Base-by-base conservation (phyloP, 2,329 filamentous ascomycete genomes). In the Trichoderma oligosporum region DNA sequence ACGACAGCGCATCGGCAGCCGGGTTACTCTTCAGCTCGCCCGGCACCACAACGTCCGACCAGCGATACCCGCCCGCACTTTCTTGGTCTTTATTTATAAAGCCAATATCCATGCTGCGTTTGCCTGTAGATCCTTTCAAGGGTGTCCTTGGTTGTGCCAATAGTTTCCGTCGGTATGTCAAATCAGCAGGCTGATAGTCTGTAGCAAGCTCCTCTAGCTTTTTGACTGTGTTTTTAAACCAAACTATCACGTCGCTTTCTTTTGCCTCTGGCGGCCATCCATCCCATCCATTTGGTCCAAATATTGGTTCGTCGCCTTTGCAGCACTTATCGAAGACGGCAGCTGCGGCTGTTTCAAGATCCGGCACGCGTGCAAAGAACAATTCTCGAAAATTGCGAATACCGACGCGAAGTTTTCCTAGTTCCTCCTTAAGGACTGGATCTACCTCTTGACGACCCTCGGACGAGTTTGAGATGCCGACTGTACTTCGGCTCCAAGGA, bases 11-110 rank as follows among this genome's bases (percentile, higher is more conserved):
- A 56, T 79, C 73, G 20, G 71, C 68, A 6, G 59, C 61, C 14
- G 64, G 71, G 57, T 79, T 78, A 61, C 73, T 75, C 65, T 80
- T 78, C 1, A 80, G 67, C 63, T 78, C 74, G 59, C 76, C 71
- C 3, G 71, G 70, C 35, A 80, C 63, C 7, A 79, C 68, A 48
- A 81, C 73, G 38, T 77, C 68, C 4, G 67, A 71, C 74, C 66
- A 78, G 59, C 70, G 62, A 59, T 54, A 72, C 63, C 60, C 42
- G 20, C 60, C 18, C 63, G 44, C 68, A 60, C 42, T 69, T 67
- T 27, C 31, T 12, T n/a, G 9, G 18, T 52, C 35, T 16, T 67
- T 58, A 25, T 68, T 62, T 5, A 73, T 65, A 20, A 78, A 71
- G 42, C 68, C 67, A 35, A 71, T 38, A 16, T 70, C 67, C 33